Conservation (phyloP, 73 alveolate species). For the Durusdinium trenchii region DNA sequence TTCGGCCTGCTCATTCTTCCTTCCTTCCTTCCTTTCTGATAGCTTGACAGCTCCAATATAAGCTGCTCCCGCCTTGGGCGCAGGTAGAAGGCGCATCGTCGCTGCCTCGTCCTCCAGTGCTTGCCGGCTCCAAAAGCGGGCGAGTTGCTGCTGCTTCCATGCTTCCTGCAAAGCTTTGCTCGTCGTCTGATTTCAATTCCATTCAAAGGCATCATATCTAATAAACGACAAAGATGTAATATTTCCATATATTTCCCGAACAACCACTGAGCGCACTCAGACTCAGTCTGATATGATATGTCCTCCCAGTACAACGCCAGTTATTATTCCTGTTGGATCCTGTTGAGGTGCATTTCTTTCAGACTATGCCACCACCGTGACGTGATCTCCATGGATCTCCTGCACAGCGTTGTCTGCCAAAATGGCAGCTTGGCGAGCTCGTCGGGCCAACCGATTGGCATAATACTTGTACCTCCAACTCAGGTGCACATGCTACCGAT, state of each 20-base stretch:
- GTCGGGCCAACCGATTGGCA: constrained; percentile 50
- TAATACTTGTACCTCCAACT: constrained; percentile 60
- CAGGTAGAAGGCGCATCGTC: constrained; percentile 5
- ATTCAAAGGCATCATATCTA: too few relatives aligned
- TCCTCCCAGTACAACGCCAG: not conserved
- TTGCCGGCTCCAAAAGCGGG: constrained; percentile 75
- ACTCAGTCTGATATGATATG: not conserved
- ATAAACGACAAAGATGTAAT: too few relatives aligned
- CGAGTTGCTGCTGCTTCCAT: constrained; percentile 91
- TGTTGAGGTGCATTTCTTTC: too few relatives aligned
- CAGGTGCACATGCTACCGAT: too few relatives aligned
- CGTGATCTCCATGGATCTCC: too few relatives aligned
- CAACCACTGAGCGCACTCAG: not conserved
- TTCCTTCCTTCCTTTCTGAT: too few relatives aligned
- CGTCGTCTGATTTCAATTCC: too few relatives aligned
- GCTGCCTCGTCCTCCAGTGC: constrained; percentile 65
- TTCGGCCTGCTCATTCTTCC: too few relatives aligned
- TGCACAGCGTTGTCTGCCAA: constrained; percentile 53
- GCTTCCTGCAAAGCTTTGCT: too few relatives aligned
- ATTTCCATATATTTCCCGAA: not conserved
- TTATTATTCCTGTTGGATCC: too few relatives aligned
- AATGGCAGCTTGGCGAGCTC: constrained; percentile 53
- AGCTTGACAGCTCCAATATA: too few relatives aligned
- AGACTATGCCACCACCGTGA: too few relatives aligned
- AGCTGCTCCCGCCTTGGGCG: constrained; percentile 16